A percentile compares a stretch with the other conserved stretches of the same genome.
Evolutionary conservation across 768 basidiomycete genomes (phyloP).

Genomic region (Podaxis rugospora): DNA sequence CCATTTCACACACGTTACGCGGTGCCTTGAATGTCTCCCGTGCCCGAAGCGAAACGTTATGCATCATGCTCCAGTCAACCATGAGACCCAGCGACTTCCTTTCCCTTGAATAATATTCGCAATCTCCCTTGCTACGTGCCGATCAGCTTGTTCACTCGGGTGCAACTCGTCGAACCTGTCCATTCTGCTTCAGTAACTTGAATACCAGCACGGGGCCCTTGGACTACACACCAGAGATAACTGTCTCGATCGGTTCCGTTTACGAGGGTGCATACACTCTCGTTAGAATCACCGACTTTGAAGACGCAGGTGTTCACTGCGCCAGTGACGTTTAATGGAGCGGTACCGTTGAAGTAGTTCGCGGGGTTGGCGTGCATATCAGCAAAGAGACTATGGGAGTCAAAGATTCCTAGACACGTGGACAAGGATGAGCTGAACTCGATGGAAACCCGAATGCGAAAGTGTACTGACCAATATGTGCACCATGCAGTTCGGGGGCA

Average conservation of each 20-base stretch:
- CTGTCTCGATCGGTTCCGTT: slow-evolving; percentile 48
- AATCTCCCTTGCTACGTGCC: slow-evolving; percentile 50
- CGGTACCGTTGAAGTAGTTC: slow-evolving; percentile 59
- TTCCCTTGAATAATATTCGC: slow-evolving; percentile 33
- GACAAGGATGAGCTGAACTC: neutral
- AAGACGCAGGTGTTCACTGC: slow-evolving; percentile 45
- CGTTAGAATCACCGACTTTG: slow-evolving; percentile 24
- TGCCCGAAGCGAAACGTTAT: neutral
- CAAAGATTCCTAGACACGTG: slow-evolving; percentile 44
- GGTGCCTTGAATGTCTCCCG: too few relatives aligned
- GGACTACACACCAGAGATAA: slow-evolving; percentile 47
- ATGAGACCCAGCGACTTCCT: slow-evolving; percentile 43
- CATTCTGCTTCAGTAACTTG: neutral
- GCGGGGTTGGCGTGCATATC: slow-evolving; percentile 52
- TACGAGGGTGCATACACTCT: slow-evolving; percentile 29
- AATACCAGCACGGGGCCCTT: neutral
- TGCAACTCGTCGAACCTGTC: slow-evolving; percentile 54
- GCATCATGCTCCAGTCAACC: slow-evolving; percentile 34
- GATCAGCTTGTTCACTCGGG: slow-evolving; percentile 53
- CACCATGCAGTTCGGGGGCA: slow-evolving; percentile 41
- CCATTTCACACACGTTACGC: too few relatives aligned
- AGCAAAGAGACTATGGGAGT: slow-evolving; percentile 57
- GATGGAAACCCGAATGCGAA: too few relatives aligned
- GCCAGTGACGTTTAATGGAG: slow-evolving; percentile 54
- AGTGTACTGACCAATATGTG: slow-evolving; percentile 48